Base-by-base conservation (phyloP, 129 eudicot genomes). In the Oenanthe sinensis region DNA sequence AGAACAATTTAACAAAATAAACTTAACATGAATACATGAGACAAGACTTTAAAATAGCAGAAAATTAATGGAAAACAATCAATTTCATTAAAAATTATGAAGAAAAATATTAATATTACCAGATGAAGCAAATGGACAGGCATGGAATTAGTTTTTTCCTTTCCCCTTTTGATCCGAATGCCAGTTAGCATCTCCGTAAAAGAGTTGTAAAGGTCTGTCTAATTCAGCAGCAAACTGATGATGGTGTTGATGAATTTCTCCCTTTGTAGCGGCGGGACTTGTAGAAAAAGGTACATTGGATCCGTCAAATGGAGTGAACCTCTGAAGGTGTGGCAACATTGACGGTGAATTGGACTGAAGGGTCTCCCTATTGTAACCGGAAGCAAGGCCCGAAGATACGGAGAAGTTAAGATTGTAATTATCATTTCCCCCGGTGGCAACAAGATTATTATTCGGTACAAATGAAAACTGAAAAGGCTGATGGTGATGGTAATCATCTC, bases 321-420 rank as follows among this genome's bases (percentile, higher is more conserved):
- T 86, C 82, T 88, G 96, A 28, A 88, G 78, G 40, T 86, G 90
- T 58, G 90, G 89, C 76, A 89, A 80, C 77, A 84, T 63, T 58
- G 91, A 86, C 77, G 91, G 49, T 54, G 92, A 91, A 91, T 94
- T 94, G 98, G 98, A 94, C 98, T 94, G 98, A 94, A 94, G 98
- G 98, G 98, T 94, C 97, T 97, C 98, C 98, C 98, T 88, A 81
- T 87, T 89, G 89, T 73, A 87, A 82, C 93, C 95, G 81, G 90
- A 55, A 63, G 71, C 92, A 75, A 88, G 84, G 86, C 88, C 89
- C 4, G 91, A 83, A 10, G 87, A 84, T 9, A 88, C 88, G 2
- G 88, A 81, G 80, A 93, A 93, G 87, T 88, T 88, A 54, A 91
- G 84, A 46, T 88, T 90, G 83, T 90, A 90, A 46, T 20, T 22